phyloP scores from a whole-genome alignment of 805 yeast genomes.

The Cyberlindnera maritima region DNA sequence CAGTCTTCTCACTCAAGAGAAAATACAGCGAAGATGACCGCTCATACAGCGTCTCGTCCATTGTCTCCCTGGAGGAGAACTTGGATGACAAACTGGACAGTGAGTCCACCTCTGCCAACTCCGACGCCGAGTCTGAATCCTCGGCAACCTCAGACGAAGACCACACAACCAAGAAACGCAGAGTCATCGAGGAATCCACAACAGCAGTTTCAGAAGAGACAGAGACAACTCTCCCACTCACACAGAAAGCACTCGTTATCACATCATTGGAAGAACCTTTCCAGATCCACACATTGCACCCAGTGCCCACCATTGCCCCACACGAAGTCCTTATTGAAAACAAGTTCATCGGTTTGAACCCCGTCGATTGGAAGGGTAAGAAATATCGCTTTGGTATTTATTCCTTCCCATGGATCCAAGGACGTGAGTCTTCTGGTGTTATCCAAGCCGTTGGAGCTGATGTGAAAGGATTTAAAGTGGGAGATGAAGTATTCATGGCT shows the following conservation, averaged over 20 bases:
- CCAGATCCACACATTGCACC: slow-evolving; percentile 16
- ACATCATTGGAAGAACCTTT: slow-evolving; percentile 29
- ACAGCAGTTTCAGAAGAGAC: background rate
- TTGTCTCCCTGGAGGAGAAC: slow-evolving; percentile 16
- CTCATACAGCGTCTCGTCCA: slow-evolving; percentile 23
- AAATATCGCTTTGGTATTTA: slow-evolving; percentile 44
- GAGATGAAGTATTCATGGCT: slow-evolving; percentile 41
- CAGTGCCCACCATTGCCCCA: slow-evolving; percentile 26
- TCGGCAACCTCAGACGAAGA: background rate
- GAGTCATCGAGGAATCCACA: background rate
- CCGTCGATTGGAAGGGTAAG: slow-evolving; percentile 49
- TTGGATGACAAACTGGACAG: slow-evolving; percentile 22
- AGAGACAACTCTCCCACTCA: background rate
- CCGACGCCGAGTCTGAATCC: slow-evolving; percentile 12
- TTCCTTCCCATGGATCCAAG: slow-evolving; percentile 50
- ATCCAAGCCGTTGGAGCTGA: slow-evolving; percentile 35
- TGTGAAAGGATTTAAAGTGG: slow-evolving; percentile 31
- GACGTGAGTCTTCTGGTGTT: slow-evolving; percentile 44
- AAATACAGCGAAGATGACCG: slow-evolving; percentile 19
- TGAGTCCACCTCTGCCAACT: slow-evolving; percentile 9
- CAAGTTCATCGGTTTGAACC: slow-evolving; percentile 42
- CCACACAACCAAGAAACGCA: slow-evolving; percentile 7
- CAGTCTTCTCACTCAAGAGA: slow-evolving; percentile 18
- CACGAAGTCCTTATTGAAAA: slow-evolving; percentile 32
- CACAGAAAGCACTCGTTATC: slow-evolving; percentile 26